Evolutionary conservation across 805 yeast genomes (phyloP).

Genomic region (Wickerhamiella parazyma): DNA sequence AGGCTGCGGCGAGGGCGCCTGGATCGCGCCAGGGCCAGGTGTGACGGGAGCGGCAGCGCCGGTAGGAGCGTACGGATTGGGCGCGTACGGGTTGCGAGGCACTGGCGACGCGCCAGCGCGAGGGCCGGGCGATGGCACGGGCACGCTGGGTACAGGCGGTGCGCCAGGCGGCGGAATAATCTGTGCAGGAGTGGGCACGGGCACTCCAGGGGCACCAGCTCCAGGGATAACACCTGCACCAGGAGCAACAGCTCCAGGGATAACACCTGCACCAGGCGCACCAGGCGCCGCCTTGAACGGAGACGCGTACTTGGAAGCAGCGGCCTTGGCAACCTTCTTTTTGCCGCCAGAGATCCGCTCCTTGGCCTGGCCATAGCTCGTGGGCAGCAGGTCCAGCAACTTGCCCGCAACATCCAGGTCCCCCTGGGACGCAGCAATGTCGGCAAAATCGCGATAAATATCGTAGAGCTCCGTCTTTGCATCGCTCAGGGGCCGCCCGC

Average conservation of each 20-base stretch:
- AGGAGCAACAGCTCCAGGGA: not conserved
- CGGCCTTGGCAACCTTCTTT: not conserved
- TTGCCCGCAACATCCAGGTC: slow-evolving; percentile 67
- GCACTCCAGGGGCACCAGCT: not conserved
- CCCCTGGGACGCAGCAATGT: slow-evolving; percentile 67
- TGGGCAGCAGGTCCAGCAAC: slow-evolving; percentile 59
- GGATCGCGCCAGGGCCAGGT: slow-evolving; percentile 7
- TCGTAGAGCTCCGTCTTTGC: slow-evolving; percentile 38
- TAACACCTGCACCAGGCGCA: not conserved
- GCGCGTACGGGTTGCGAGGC: slow-evolving; percentile 12
- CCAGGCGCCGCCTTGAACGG: not conserved
- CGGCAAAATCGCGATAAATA: slow-evolving; percentile 70
- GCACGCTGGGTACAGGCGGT: not conserved
- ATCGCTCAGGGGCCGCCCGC: slow-evolving; percentile 19
- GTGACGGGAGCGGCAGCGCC: slow-evolving; percentile 7
- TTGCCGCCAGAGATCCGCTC: slow-evolving; percentile 62
- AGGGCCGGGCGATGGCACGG: not conserved
- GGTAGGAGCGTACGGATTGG: slow-evolving; percentile 15
- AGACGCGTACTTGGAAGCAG: not conserved
- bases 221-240: not conserved
- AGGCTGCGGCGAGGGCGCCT: slow-evolving; percentile 19
- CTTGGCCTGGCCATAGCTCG: slow-evolving; percentile 50
- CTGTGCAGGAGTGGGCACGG: too few relatives aligned
- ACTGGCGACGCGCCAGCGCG: not conserved
- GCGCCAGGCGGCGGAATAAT: not conserved